Percentiles rank a stretch among this genome's conserved stretches.
These are phyloP conservation scores for Annulohypoxylon stygium DNA, from an alignment of 495 filamentous ascomycete species.

Conservation along the genomic window DNA sequence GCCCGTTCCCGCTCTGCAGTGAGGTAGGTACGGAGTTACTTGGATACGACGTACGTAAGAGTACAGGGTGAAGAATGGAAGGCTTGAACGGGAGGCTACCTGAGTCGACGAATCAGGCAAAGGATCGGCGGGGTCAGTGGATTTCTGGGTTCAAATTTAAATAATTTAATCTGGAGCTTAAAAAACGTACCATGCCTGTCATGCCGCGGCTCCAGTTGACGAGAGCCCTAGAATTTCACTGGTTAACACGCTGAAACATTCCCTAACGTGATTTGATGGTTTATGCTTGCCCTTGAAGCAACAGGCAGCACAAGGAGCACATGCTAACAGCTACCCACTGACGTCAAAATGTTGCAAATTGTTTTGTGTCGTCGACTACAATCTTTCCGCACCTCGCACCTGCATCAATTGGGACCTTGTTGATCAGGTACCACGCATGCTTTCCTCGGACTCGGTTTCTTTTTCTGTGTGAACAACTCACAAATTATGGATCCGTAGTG, in stretches of 20 bases:
- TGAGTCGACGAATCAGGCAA: constrained; percentile 23
- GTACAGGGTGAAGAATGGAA: neutral
- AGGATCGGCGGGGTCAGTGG: constrained; percentile 24
- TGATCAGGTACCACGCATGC: constrained; percentile 33
- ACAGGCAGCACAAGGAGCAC: constrained; percentile 28
- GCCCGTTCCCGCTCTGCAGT: constrained; percentile 6
- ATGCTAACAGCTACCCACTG: constrained; percentile 29
- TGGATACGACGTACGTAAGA: constrained; percentile 19
- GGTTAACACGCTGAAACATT: constrained; percentile 18
- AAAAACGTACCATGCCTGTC: constrained; percentile 10
- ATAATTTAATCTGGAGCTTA: constrained; percentile 5
- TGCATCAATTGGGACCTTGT: constrained; percentile 18
- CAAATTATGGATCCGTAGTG: constrained; percentile 7
- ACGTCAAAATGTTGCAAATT: constrained; percentile 45
- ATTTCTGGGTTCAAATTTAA: constrained; percentile 13
- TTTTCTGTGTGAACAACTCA: neutral
- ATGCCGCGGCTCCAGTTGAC: neutral
- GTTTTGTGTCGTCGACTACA: constrained; percentile 9
- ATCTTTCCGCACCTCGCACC: constrained; percentile 18
- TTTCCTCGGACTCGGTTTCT: constrained; percentile 1
- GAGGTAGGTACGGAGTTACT: constrained; percentile 26
- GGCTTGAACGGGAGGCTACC: constrained; percentile 16
- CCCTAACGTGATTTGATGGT: constrained; percentile 17
- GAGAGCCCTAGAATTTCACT: constrained; percentile 10
- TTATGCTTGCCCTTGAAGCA: constrained; percentile 1